These are phyloP conservation scores for Suillus decipiens DNA, from an alignment of 768 basidiomycete species.

Conservation along the genomic window DNA sequence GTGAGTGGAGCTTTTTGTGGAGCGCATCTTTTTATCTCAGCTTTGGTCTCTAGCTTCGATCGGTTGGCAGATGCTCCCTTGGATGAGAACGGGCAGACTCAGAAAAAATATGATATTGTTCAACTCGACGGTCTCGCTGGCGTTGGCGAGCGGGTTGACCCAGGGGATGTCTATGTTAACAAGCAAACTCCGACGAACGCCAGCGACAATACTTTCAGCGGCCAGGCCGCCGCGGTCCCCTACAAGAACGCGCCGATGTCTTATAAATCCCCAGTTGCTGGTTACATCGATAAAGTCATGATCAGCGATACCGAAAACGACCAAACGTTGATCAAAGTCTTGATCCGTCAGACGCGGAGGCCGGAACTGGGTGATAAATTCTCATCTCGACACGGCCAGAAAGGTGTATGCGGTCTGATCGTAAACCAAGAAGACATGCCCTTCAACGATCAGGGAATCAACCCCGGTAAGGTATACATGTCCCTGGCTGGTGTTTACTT, in stretches of 20 bases:
- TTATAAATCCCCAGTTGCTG: constrained; percentile 92
- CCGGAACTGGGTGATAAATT: constrained; percentile 99
- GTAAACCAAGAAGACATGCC: constrained; percentile 99
- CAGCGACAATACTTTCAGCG: constrained; percentile 87
- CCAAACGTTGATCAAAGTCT: constrained; percentile 94
- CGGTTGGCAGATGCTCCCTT: constrained; percentile 90
- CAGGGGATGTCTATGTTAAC: constrained; percentile 93
- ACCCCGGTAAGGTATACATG: constrained; percentile 63
- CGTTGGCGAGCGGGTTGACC: constrained; percentile 91
- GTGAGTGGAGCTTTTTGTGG: constrained; percentile 49
- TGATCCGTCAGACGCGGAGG: constrained; percentile 94
- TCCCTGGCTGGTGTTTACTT: constrained; percentile 11
- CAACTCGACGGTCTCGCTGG: constrained; percentile 93
- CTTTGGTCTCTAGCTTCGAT: constrained; percentile 62
- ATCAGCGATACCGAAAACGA: constrained; percentile 96
- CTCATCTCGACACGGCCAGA: constrained; percentile 96
- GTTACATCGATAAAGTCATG: constrained; percentile 97
- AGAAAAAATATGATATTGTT: constrained; percentile 88
- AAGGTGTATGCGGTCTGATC: constrained; percentile 97
- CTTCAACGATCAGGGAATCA: constrained; percentile 97
- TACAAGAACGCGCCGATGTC: constrained; percentile 93
- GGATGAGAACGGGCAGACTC: constrained; percentile 76
- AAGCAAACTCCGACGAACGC: constrained; percentile 95
- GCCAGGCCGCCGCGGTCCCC: constrained; percentile 77
- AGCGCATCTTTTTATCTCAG: constrained; percentile 6